phyloP scores from a whole-genome alignment of 495 filamentous ascomycete genomes.

The Penicillium psychrofluorescens region DNA sequence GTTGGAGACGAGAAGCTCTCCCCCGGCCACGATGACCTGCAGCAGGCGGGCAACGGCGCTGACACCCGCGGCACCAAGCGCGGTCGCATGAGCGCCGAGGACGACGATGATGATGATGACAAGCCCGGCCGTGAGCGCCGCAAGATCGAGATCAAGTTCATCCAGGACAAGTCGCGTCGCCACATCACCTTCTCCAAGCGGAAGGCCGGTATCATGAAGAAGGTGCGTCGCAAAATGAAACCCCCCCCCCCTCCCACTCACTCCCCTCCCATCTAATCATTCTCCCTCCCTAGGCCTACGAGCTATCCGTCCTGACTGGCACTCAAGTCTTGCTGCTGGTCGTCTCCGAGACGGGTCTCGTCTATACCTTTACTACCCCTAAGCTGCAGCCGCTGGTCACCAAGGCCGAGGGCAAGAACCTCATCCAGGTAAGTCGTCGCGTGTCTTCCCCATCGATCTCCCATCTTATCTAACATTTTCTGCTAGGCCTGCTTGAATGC shows the following conservation, averaged over 20 bases:
- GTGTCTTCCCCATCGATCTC: not conserved
- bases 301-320: slow-evolving; percentile 93
- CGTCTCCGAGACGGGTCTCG: slow-evolving; percentile 95
- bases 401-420: slow-evolving; percentile 98
- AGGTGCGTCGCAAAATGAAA: slow-evolving; percentile 62
- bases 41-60: slow-evolving; percentile 44
- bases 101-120: slow-evolving; percentile 97
- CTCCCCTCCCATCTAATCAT: slow-evolving; percentile 1
- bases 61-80: slow-evolving; percentile 86
- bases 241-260: slow-evolving; percentile 1
- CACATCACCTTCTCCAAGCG: slow-evolving; percentile 99
- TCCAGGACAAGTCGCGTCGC: slow-evolving; percentile 98
- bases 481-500: slow-evolving; percentile 89
- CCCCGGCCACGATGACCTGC: slow-evolving; percentile 45
- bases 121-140: slow-evolving; percentile 96
- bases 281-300: slow-evolving; percentile 70
- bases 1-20: slow-evolving; percentile 42
- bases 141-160: slow-evolving; percentile 99
- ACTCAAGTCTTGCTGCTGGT: slow-evolving; percentile 97
- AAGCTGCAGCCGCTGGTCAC: slow-evolving; percentile 98
- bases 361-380: slow-evolving; percentile 99
- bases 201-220: slow-evolving; percentile 99
- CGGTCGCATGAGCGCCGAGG: slow-evolving; percentile 76
- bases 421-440: slow-evolving; percentile 75
- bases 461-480: not conserved